phyloP scores from a whole-genome alignment of 345 rosid species.

The Eucalyptus dawsonii region DNA sequence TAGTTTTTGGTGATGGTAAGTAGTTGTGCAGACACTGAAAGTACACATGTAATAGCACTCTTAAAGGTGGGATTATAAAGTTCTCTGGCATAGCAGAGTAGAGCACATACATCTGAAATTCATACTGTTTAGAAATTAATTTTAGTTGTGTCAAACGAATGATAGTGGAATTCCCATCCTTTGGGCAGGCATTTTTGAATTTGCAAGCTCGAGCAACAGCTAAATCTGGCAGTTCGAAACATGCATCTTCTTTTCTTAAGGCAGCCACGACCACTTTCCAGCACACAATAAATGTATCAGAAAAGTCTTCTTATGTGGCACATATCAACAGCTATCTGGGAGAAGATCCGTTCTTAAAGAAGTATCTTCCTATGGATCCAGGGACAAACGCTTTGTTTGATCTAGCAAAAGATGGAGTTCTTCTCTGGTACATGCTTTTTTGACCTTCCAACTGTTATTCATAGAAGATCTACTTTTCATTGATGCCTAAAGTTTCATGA shows the following conservation, averaged over 20 bases:
- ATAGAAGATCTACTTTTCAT: not conserved
- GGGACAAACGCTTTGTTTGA: conserved; percentile 73
- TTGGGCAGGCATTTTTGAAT: conserved; percentile 54
- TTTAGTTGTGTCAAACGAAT: not conserved
- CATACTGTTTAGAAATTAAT: not conserved
- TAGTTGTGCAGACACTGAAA: not conserved
- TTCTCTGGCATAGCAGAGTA: not conserved
- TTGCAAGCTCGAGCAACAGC: conserved; percentile 53
- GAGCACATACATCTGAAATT: not conserved
- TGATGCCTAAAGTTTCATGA: conserved; percentile 1
- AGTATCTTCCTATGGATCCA: conserved; percentile 76
- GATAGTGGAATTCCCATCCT: not conserved
- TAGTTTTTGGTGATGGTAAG: not conserved
- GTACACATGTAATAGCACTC: not conserved
- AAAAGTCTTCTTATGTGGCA: conserved; percentile 87
- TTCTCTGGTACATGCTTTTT: conserved; percentile 53
- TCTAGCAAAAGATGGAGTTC: conserved; percentile 85
- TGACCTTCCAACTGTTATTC: not conserved
- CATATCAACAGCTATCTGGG: conserved; percentile 73
- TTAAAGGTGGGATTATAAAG: not conserved
- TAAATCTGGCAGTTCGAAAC: conserved; percentile 49
- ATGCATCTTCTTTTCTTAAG: conserved; percentile 78
- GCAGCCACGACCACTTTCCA: conserved; percentile 81
- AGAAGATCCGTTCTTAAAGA: conserved; percentile 79
- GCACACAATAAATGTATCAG: conserved; percentile 78